phyloP scores from a whole-genome alignment of 495 filamentous ascomycete genomes.

The Aspergillus olivimuriae region DNA sequence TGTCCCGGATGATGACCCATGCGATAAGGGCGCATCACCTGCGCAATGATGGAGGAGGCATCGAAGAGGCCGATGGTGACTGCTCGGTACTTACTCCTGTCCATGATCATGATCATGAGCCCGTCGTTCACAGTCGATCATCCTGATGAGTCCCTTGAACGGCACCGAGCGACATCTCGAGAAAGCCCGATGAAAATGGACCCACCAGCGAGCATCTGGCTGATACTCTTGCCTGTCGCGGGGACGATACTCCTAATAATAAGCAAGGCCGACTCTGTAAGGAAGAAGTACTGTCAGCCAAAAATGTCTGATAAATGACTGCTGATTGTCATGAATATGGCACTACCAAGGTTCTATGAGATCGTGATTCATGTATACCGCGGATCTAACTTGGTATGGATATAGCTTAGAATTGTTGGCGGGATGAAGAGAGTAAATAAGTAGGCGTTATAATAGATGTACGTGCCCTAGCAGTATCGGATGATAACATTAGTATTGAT shows the following conservation, averaged over 20 bases:
- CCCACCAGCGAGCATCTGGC: neutral
- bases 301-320: constrained; percentile 2
- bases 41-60: neutral
- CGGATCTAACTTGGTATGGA: neutral
- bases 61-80: constrained; percentile 2
- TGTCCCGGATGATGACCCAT: constrained; percentile 2
- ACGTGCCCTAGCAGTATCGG: neutral
- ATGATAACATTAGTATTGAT: too few relatives aligned
- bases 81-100: neutral
- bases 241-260: constrained; percentile 2
- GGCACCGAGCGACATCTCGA: constrained; percentile 1
- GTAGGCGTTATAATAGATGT: constrained; percentile 1
- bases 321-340: constrained; percentile 1
- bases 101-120: neutral
- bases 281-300: constrained; percentile 1
- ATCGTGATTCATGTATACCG: constrained; percentile 2
- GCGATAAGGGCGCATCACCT: constrained; percentile 1
- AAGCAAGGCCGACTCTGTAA: neutral
- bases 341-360: constrained; percentile 1
- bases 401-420: neutral
- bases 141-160: constrained; percentile 1
- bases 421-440: constrained; percentile 4
- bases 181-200: neutral
- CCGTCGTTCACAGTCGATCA: neutral
- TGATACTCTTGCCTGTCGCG: neutral